phyloP scores from a whole-genome alignment of 495 filamentous ascomycete genomes.

The Glarea lozoyensis region DNA sequence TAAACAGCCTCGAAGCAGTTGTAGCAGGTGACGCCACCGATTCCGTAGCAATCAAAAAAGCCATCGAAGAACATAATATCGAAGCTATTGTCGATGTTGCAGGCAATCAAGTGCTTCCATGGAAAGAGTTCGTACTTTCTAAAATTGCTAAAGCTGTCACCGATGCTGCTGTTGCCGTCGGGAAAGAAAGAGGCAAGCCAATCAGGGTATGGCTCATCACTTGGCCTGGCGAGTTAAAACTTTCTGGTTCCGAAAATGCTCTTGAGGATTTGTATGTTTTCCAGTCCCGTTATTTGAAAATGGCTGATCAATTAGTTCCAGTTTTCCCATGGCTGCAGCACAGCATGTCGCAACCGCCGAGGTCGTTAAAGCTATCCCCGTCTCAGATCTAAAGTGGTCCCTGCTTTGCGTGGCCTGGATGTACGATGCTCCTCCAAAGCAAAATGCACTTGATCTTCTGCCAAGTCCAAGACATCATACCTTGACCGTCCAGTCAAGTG shows the following conservation, averaged over 20 bases:
- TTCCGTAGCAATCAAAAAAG: slow-evolving; percentile 22
- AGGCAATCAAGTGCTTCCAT: slow-evolving; percentile 23
- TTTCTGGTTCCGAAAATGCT: slow-evolving; percentile 17
- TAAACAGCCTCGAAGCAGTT: slow-evolving; percentile 18
- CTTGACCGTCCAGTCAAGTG: slow-evolving; percentile 10
- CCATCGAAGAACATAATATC: slow-evolving; percentile 25
- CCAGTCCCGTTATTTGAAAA: neutral
- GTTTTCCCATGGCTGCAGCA: too few species aligned
- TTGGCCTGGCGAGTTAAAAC: slow-evolving; percentile 20
- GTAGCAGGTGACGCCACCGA: slow-evolving; percentile 33
- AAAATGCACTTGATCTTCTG: slow-evolving; percentile 10
- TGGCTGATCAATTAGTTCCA: neutral
- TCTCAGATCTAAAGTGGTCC: slow-evolving; percentile 25
- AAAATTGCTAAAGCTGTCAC: slow-evolving; percentile 21
- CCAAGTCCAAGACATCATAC: slow-evolving; percentile 15
- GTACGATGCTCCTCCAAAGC: slow-evolving; percentile 16
- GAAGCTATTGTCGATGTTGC: slow-evolving; percentile 33
- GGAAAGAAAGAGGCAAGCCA: slow-evolving; percentile 19
- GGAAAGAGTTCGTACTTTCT: slow-evolving; percentile 20
- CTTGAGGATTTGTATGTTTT: slow-evolving; percentile 25
- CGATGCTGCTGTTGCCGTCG: slow-evolving; percentile 23
- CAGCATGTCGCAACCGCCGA: slow-evolving; percentile 23
- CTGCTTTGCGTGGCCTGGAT: slow-evolving; percentile 22
- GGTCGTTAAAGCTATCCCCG: slow-evolving; percentile 18
- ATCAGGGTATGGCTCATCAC: slow-evolving; percentile 27